Percentiles rank a stretch among this genome's conserved stretches.
These are phyloP conservation scores for Mycogone perniciosa DNA, from an alignment of 2,329 filamentous ascomycete genomes.

Conservation along the genomic window DNA sequence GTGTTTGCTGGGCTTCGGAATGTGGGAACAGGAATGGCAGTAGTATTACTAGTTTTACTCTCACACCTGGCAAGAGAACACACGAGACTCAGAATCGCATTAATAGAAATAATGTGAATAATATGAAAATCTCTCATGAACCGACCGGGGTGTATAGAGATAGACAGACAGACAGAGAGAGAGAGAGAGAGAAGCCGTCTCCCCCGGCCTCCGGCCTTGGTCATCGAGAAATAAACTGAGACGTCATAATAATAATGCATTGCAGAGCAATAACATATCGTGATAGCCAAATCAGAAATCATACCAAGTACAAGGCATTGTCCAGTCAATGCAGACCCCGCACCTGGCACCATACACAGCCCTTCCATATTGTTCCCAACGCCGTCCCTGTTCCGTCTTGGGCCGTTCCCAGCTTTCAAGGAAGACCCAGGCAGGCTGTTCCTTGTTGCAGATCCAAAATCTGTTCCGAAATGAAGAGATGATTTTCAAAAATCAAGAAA, in stretches of 20 bases:
- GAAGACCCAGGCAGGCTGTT: background rate
- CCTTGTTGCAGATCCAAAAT: background rate
- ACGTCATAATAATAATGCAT: background rate
- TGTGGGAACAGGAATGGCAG: no score
- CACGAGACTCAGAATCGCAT: no score
- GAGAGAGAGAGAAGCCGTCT: background rate
- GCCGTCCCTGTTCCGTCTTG: background rate
- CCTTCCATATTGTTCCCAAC: slow-evolving; percentile 3
- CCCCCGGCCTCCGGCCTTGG: background rate
- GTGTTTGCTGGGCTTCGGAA: no score
- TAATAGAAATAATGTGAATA: no score
- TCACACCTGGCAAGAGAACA: no score
- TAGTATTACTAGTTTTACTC: no score
- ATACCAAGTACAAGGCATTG: background rate
- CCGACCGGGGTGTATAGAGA: background rate
- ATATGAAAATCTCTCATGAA: background rate
- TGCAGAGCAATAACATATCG: background rate
- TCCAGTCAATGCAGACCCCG: slow-evolving; percentile 2
- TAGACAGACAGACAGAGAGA: background rate
- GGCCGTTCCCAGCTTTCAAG: no score
- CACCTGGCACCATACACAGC: background rate
- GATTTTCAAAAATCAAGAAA: no score
- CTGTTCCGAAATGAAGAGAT: background rate
- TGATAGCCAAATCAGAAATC: background rate
- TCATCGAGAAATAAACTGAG: background rate